A percentile compares a stretch with the other conserved stretches of the same genome.
phyloP scores from a whole-genome alignment of 371 early-diverging fungal genomes.

The Mucor circinelloides region DNA sequence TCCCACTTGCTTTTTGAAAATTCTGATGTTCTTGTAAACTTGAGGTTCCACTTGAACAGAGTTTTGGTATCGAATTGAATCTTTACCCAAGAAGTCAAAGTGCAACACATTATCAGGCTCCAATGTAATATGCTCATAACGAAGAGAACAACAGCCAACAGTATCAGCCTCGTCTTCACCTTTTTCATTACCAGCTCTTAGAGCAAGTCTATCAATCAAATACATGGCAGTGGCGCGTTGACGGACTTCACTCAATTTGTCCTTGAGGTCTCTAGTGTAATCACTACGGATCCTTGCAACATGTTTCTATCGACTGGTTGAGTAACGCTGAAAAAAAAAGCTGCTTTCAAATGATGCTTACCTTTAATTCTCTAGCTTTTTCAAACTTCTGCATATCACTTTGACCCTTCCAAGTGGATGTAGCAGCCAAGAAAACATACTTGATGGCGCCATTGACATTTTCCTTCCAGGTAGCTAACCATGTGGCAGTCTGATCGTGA shows the following conservation, averaged over 20 bases:
- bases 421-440: conserved; percentile 94
- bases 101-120: conserved; percentile 76
- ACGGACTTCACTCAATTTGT: conserved; percentile 75
- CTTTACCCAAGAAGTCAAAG: conserved; percentile 98
- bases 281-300: conserved; percentile 77
- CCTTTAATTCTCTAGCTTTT: conserved; percentile 90
- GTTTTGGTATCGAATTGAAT: conserved; percentile 94
- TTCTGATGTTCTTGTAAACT: conserved; percentile 89
- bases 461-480: conserved; percentile 98
- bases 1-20: conserved; percentile 76
- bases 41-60: conserved; percentile 81
- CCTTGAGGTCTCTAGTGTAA: conserved; percentile 79
- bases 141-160: conserved; percentile 97
- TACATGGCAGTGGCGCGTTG: conserved; percentile 96
- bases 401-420: conserved; percentile 92
- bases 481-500: conserved; percentile 92
- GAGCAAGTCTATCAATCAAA: conserved; percentile 92
- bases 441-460: conserved; percentile 91
- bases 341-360: conserved; percentile 15
- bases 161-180: conserved; percentile 98
- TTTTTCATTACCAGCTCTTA: conserved; percentile 98
- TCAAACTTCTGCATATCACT: conserved; percentile 97
- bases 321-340: not conserved
- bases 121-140: conserved; percentile 89
- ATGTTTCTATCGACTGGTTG: conserved; percentile 48